Conservation (phyloP, 345 rosid genomes). For the Toxicodendron radicans region DNA sequence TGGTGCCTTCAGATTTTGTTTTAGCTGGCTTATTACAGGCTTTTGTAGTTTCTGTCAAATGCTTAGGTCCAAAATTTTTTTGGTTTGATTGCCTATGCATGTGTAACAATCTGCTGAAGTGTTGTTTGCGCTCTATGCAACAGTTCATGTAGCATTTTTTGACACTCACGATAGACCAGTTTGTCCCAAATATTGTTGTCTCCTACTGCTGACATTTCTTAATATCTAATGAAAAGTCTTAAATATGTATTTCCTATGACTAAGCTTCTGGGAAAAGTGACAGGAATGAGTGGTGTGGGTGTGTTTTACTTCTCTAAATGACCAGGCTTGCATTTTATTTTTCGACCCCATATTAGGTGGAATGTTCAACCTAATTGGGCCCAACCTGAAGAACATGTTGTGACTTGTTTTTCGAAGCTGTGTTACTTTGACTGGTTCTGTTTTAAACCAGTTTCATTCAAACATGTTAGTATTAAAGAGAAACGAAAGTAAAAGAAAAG, state of each 20-base stretch:
- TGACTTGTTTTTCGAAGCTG: neutral
- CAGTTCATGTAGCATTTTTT: neutral
- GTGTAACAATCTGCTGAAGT: neutral
- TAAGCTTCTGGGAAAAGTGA: neutral
- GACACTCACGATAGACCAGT: slow-evolving; percentile 2
- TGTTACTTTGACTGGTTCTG: no score
- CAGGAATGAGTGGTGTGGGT: neutral
- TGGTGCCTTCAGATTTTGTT: neutral
- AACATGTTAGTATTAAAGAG: neutral
- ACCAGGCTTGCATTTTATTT: neutral
- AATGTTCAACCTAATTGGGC: neutral
- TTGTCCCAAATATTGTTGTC: neutral
- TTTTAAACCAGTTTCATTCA: neutral
- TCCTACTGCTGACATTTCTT: neutral
- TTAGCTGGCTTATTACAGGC: slow-evolving; percentile 2
- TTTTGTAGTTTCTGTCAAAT: slow-evolving; percentile 3
- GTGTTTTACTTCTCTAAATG: neutral
- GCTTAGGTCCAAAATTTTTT: neutral
- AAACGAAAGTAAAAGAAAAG: neutral
- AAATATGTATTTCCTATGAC: neutral
- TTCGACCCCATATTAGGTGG: neutral
- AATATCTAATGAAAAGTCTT: neutral
- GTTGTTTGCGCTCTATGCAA: neutral
- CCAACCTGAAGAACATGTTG: neutral
- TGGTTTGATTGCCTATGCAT: neutral